Evolutionary conservation across 768 basidiomycete genomes (phyloP), one percentile per base, ranked within the genome.

Genomic region (Clavaria fumosa): DNA sequence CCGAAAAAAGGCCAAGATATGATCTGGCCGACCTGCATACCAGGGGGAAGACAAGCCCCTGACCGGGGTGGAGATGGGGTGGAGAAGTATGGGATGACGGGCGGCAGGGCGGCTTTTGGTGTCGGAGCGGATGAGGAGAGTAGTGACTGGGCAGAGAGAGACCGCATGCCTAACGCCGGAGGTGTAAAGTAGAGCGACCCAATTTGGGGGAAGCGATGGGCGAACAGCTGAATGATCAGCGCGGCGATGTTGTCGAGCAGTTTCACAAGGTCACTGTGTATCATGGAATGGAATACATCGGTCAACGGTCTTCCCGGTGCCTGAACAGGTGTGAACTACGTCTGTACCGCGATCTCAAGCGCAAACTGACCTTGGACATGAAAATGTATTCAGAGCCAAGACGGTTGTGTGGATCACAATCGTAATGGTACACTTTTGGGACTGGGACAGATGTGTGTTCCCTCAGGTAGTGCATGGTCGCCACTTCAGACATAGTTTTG

Each of bases 1-100:
- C 84, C 84, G 52, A 89, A 89, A 64, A 88, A 89, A 1, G 84
- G 79, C 84, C 85, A 89, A 3, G 83, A 85, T 35, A 88, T 71
- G 48, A 89, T 88, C 5, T 79, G 78, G 3, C 84, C 84, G 31
- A 86, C 63, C 35, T 76, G 70, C 54, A 67, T 71, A 60, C 23
- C 53, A 47, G 7, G 27, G 30, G 19, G 34, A 43, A 39, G 36
- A n/a, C n/a, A n/a, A 9, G 26, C 26, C 20, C 38, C 17, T 34
- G 32, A 35, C 45, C 30, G 18, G 43, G 32, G 42, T 23, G 34
- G 41, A 56, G 40, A 39, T 47, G 31, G 43, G 43, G 32, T 43
- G 47, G 26, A 43, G 31, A 46, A 7, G 46, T 49, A 7, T 38
- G 53, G 31, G 18, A 45, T 35, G 31, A 43, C 36, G 7, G 54